Evolutionary conservation across 352 stramenopile genomes (phyloP).

Genomic region (Globisporangium nodosum): DNA sequence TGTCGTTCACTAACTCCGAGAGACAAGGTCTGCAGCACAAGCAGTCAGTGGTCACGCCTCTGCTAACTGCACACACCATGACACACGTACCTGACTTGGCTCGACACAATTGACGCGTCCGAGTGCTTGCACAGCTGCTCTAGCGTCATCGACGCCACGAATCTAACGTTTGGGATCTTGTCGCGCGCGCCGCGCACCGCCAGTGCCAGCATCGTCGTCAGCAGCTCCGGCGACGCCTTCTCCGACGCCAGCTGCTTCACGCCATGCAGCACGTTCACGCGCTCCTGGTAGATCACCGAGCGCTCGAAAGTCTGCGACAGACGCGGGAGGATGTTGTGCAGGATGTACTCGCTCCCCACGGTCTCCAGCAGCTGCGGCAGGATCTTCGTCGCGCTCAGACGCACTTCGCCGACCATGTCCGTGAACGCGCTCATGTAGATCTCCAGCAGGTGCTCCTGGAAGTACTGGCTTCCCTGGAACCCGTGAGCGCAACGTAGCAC

Average conservation of each 20-base stretch:
- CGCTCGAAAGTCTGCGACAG: conserved; percentile 80
- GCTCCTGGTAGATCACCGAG: conserved; percentile 84
- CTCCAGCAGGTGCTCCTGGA: conserved; percentile 81
- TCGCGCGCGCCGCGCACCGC: conserved; percentile 71
- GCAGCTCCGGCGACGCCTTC: conserved; percentile 65
- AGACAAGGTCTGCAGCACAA: conserved; percentile 52
- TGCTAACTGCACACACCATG: too few species aligned
- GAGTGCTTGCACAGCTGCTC: conserved; percentile 79
- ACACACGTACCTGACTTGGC: conserved; percentile 65
- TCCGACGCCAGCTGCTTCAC: conserved; percentile 70
- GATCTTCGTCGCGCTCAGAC: conserved; percentile 90
- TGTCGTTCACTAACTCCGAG: conserved; percentile 69
- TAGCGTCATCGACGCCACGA: conserved; percentile 82
- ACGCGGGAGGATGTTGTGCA: conserved; percentile 78
- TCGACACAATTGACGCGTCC: conserved; percentile 54
- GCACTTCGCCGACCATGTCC: conserved; percentile 93
- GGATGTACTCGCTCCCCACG: conserved; percentile 76
- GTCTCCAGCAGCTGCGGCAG: conserved; percentile 65
- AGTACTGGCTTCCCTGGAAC: conserved; percentile 71
- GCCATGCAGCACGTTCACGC: conserved; percentile 78
- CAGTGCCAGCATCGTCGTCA: conserved; percentile 54
- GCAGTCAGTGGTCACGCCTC: too few species aligned
- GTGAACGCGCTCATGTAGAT: conserved; percentile 90
- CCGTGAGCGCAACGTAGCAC: too few species aligned
- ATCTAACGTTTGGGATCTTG: conserved; percentile 88